Evolutionary conservation across 139 green algal species (phyloP).

Genomic region (Limnomonas spitsbergensis): DNA sequence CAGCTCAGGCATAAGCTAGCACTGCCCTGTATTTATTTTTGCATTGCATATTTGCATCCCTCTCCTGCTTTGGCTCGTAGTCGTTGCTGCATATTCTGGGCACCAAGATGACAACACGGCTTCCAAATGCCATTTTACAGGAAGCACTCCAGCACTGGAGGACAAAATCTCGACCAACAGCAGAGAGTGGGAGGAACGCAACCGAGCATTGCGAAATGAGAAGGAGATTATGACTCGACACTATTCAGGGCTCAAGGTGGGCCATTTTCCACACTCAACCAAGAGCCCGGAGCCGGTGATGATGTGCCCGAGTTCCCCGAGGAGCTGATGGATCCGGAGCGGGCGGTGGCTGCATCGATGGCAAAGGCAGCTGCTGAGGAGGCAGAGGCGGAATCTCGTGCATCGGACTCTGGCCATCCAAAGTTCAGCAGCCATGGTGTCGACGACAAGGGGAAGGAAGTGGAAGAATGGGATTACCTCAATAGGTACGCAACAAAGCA

Average conservation of each 20-base stretch:
- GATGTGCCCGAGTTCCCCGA: neutral
- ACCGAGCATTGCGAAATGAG: constrained; percentile 64
- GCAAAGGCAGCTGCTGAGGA: constrained; percentile 1
- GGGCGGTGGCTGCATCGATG: neutral
- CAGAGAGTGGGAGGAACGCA: constrained; percentile 76
- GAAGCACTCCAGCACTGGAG: constrained; percentile 75
- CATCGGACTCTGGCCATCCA: neutral
- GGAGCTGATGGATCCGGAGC: neutral
- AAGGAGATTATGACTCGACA: constrained; percentile 83
- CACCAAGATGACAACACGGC: no score
- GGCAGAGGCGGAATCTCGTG: neutral
- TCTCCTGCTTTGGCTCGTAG: no score
- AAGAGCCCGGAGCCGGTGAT: neutral
- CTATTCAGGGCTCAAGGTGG: constrained; percentile 70
- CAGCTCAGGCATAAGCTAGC: no score
- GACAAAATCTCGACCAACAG: constrained; percentile 75
- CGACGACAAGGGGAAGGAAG: constrained; percentile 42
- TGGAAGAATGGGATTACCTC: constrained; percentile 78
- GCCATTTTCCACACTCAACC: neutral
- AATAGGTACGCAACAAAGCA: constrained; percentile 44
- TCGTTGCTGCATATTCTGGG: no score
- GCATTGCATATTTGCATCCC: no score
- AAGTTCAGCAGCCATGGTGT: constrained; percentile 32
- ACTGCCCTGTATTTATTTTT: no score
- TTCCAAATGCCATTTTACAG: no score